Evolutionary conservation across 257 asterid species (phyloP), one percentile per base, ranked within the genome.

Genomic region (Pogostemon cablin): DNA sequence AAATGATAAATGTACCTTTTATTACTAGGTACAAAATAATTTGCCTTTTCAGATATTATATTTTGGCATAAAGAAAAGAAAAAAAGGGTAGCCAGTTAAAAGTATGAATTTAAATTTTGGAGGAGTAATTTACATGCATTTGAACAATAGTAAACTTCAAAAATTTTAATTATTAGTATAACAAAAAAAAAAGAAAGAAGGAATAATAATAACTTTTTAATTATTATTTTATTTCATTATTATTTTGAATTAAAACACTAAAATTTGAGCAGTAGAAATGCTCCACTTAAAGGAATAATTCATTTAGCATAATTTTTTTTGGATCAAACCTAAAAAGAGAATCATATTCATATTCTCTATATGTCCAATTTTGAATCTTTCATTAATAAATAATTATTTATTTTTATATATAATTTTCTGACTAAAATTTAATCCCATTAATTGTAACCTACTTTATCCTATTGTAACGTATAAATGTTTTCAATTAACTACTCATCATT

Each of bases 261-360:
- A 54, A 20, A 6, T 6, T 2, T 54, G 62, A 57, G 42, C 41
- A 9, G 42, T 34, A 37, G 17, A 59, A 38, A 62, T 40, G n/a
- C 38, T 53, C 48, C 48, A 8, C 6, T 1, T 35, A 68, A 42
- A 54, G 52, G 75, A 75, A 75, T 54, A 44, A 69, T 54, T 54
- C 62, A 62, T 75, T 60, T 25, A 44, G 65, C 41, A 75, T 75
- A 60, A 25, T n/a, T 32, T n/a, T 17, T 44, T 43, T 59, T 32
- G 70, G 53, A 60, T 62, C 54, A 6, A 68, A 62, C 12, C 61
- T 7, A 68, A 68, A 25, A 68, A 56, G 75, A 20, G 74, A 46
- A 62, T 72, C 77, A 53, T 63, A 62, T 75, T 62, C 79, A 15
- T n/a, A 75, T 75, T 68, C 71, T 53, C 7, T 62, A 48, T 69